Conservation (phyloP, 495 filamentous ascomycete species). For the Penicillium egyptiacum region DNA sequence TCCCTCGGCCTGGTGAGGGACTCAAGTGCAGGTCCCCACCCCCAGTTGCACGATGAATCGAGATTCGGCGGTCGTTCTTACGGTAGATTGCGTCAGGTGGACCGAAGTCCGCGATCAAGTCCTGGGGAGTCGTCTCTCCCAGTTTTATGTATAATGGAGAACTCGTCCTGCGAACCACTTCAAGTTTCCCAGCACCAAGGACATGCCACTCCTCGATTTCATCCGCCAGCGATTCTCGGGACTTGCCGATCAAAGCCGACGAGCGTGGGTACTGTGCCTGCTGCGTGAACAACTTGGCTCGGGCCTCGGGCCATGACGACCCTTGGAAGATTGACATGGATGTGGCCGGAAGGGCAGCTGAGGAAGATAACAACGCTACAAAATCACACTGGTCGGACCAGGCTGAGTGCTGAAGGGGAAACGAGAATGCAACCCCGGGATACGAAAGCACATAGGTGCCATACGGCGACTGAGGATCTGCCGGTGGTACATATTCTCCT, state of each 20-base stretch:
- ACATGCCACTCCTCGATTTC: slow-evolving; percentile 80
- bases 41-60: slow-evolving; percentile 66
- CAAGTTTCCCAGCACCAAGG: slow-evolving; percentile 70
- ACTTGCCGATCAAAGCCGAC: slow-evolving; percentile 55
- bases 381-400: slow-evolving; percentile 83
- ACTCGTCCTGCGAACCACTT: slow-evolving; percentile 65
- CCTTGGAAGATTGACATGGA: slow-evolving; percentile 89
- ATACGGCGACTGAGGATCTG: slow-evolving; percentile 46
- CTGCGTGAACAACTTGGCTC: slow-evolving; percentile 72
- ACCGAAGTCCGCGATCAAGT: slow-evolving; percentile 84
- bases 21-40: slow-evolving; percentile 42
- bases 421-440: slow-evolving; percentile 88
- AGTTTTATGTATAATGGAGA: slow-evolving; percentile 66
- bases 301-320: slow-evolving; percentile 80
- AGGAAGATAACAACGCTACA: slow-evolving; percentile 79
- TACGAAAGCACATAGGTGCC: slow-evolving; percentile 87
- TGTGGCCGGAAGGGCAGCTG: slow-evolving; percentile 67
- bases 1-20: slow-evolving; percentile 45
- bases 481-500: slow-evolving; percentile 78
- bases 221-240: slow-evolving; percentile 65
- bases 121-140: slow-evolving; percentile 83
- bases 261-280: slow-evolving; percentile 65
- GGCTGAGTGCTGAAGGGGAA: slow-evolving; percentile 71
- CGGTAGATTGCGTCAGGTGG: slow-evolving; percentile 94
- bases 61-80: slow-evolving; percentile 87